These are phyloP conservation scores for Tulasnella sp. DNA, from an alignment of 768 basidiomycete genomes.

Conservation along the genomic window DNA sequence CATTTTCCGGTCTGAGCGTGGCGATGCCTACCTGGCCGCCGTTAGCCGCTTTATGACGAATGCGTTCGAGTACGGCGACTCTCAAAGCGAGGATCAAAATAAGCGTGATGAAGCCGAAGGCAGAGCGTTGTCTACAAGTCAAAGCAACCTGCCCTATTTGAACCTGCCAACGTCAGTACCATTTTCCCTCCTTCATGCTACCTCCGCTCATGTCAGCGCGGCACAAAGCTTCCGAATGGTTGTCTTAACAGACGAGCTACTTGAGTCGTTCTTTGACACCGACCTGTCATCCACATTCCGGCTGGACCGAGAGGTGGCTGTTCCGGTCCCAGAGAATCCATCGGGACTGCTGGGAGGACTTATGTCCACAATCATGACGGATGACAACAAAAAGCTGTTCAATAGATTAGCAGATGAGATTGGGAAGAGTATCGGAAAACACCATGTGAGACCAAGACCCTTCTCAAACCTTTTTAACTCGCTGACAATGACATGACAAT, in stretches of 20 bases:
- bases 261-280: slow-evolving; percentile 93
- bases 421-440: slow-evolving; percentile 87
- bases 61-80: slow-evolving; percentile 95
- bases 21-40: slow-evolving; percentile 92
- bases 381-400: slow-evolving; percentile 88
- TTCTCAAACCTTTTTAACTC: slow-evolving; percentile 11
- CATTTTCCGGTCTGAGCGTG: slow-evolving; percentile 94
- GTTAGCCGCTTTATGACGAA: slow-evolving; percentile 97
- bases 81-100: slow-evolving; percentile 33
- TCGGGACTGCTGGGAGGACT: slow-evolving; percentile 51
- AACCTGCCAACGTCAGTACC: slow-evolving; percentile 69
- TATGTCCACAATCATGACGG: slow-evolving; percentile 82
- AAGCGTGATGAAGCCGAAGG: slow-evolving; percentile 8
- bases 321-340: slow-evolving; percentile 48
- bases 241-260: slow-evolving; percentile 87
- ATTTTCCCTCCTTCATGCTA: slow-evolving; percentile 2
- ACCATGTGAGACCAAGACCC: slow-evolving; percentile 60
- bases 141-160: slow-evolving; percentile 82
- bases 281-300: slow-evolving; percentile 85
- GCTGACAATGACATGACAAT: background rate
- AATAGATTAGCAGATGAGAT: slow-evolving; percentile 90
- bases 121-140: slow-evolving; percentile 14
- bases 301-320: slow-evolving; percentile 53
- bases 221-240: slow-evolving; percentile 87
- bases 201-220: slow-evolving; percentile 2